A percentile compares a stretch with the other conserved stretches of the same genome.
Evolutionary conservation across 108 stramenopile species (phyloP).

Genomic region (Skeletonema potamos): DNA sequence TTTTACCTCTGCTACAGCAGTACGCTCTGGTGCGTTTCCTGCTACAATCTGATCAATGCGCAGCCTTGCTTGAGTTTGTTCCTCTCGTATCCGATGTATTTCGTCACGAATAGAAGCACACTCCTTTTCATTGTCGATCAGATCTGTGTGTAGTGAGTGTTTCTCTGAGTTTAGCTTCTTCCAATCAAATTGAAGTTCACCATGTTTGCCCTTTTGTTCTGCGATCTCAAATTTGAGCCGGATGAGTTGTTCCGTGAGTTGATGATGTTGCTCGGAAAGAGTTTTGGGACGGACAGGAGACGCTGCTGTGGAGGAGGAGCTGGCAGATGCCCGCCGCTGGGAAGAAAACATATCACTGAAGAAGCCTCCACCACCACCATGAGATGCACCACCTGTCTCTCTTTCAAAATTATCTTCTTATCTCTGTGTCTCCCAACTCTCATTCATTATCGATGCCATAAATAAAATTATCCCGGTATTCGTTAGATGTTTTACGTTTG

Average conservation of each 20-base stretch:
- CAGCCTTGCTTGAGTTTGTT: not conserved
- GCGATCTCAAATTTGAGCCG: conserved; percentile 19
- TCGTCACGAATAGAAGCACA: conserved; percentile 9
- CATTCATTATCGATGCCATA: no score
- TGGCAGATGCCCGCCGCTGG: not conserved
- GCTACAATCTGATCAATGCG: not conserved
- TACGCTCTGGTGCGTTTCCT: conserved; percentile 5
- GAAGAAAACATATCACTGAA: not conserved
- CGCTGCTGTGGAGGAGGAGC: not conserved
- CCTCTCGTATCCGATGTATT: not conserved
- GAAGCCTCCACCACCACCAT: not conserved
- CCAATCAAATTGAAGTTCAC: conserved; percentile 10
- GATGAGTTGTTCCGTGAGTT: conserved; percentile 20
- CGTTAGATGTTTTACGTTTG: no score
- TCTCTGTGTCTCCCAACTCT: no score
- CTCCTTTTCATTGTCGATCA: conserved; percentile 5
- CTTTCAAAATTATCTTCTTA: no score
- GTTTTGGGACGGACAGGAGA: not conserved
- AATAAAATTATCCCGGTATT: no score
- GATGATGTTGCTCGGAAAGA: conserved; percentile 9
- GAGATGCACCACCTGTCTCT: not conserved
- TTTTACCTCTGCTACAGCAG: not conserved
- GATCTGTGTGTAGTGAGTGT: not conserved
- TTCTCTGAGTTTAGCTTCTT: conserved; percentile 11
- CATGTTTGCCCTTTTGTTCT: conserved; percentile 12